Base-by-base conservation (phyloP, 768 basidiomycete species). In the Calocybe gangraenosa region DNA sequence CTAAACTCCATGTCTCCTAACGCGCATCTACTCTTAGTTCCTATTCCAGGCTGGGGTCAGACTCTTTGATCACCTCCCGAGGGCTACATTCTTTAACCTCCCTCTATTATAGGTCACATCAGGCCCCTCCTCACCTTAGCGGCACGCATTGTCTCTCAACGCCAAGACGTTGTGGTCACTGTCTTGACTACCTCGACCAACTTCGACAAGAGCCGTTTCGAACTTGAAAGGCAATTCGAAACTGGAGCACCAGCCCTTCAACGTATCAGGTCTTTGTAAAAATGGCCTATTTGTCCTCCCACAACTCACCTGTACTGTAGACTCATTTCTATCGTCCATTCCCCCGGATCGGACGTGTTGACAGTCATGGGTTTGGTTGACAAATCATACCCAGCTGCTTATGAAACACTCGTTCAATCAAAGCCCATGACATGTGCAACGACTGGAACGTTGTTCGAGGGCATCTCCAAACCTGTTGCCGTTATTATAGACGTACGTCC, bases 91-190 rank as follows among this genome's bases (percentile, higher is more conserved):
- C 25, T 28, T 28, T 28, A 28, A 28, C 25, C 25, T 28, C 25
- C 11, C 25, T n/a, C n/a, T 4, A 23, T 14, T 22, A n/a, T n/a
- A 56, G 55, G 55, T 17, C 52, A 53, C 37, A n/a, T 35, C 17
- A 48, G 54, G 17, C 51, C 51, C 6, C 21, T 56, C 3, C 51
- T 47, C 23, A 47, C 41, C 2, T 34, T 50, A 18, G 48, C 52
- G 5, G 42, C 41, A 8, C 48, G 44, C 28, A 40, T 49, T 20
- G 49, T 52, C 21, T 19, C 37, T 13, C 51, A 53, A 37, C 34
- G 37, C 10, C 7, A 45, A 2, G 25, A 46, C 11, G 15, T 51
- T 6, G 7, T 43, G 15, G 35, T 52, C 3, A 56, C 54, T 7
- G 34, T 56, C 25, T 9, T 52, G 18, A 37, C 30, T 17, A 15